Conservation (phyloP, 2,329 filamentous ascomycete species). For the Hortaea werneckii region DNA sequence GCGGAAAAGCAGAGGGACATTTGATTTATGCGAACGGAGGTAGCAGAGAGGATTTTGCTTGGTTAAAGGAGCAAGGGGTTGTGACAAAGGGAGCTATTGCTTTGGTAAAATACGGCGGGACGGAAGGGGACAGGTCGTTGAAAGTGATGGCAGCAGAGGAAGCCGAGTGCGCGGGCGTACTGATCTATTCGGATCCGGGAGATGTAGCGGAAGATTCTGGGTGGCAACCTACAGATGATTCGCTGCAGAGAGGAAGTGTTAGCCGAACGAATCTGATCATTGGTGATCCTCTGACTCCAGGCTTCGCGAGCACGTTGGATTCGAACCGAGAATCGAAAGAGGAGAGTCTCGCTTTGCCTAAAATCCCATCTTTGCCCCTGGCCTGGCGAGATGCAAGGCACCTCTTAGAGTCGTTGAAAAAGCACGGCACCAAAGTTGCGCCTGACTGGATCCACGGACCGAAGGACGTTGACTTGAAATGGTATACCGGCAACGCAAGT, state of each 20-base stretch:
- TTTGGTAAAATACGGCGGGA: slow-evolving; percentile 70
- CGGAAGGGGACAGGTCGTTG: slow-evolving; percentile 59
- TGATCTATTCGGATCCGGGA: slow-evolving; percentile 84
- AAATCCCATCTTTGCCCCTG: slow-evolving; percentile 83
- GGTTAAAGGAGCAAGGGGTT: slow-evolving; percentile 59
- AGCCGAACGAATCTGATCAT: slow-evolving; percentile 72
- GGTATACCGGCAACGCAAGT: slow-evolving; percentile 66
- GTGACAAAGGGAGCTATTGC: slow-evolving; percentile 71
- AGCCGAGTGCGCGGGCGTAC: slow-evolving; percentile 74
- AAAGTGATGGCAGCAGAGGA: slow-evolving; percentile 87
- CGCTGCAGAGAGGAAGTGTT: slow-evolving; percentile 73
- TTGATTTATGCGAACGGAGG: slow-evolving; percentile 91
- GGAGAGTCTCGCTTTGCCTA: slow-evolving; percentile 61
- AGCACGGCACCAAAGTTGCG: slow-evolving; percentile 59
- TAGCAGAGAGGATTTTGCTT: slow-evolving; percentile 69
- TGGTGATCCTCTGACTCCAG: slow-evolving; percentile 87
- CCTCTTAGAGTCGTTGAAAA: slow-evolving; percentile 65
- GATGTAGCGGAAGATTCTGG: slow-evolving; percentile 72
- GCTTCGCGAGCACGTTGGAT: slow-evolving; percentile 62
- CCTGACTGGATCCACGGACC: slow-evolving; percentile 64
- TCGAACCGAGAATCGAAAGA: slow-evolving; percentile 57
- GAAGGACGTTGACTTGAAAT: slow-evolving; percentile 52
- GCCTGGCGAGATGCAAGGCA: slow-evolving; percentile 81
- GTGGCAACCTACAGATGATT: slow-evolving; percentile 64
- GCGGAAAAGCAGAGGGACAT: slow-evolving; percentile 75